Conservation (phyloP, 108 stramenopile genomes). For the Cylindrotheca fusiformis region DNA sequence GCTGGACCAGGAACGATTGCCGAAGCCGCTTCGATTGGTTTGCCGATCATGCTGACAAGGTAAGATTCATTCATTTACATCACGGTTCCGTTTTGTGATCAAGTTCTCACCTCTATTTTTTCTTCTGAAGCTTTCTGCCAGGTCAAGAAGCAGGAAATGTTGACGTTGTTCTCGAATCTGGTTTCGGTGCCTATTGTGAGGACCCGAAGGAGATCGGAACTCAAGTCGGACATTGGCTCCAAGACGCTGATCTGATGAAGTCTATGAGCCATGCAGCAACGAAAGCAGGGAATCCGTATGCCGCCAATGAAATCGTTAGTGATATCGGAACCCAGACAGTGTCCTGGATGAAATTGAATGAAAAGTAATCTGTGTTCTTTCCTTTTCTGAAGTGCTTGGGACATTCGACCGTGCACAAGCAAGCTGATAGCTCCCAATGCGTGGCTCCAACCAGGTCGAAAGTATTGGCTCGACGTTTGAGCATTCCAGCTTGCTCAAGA, state of each 20-base stretch:
- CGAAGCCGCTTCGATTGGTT: constrained; percentile 88
- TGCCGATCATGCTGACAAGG: constrained; percentile 91
- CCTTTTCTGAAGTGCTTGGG: too few species aligned
- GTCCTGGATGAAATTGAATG: constrained; percentile 58
- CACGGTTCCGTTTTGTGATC: not conserved
- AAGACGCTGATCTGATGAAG: constrained; percentile 43
- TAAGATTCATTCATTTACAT: constrained; percentile 23
- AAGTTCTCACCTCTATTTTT: not conserved
- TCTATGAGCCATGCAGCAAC: constrained; percentile 58
- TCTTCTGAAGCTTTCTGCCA: constrained; percentile 54
- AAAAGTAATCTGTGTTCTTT: constrained; percentile 11
- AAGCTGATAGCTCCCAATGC: too few species aligned
- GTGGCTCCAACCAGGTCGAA: too few species aligned
- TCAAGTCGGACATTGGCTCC: constrained; percentile 62
- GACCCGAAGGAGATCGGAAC: constrained; percentile 58
- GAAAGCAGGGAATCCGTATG: constrained; percentile 68
- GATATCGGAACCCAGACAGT: constrained; percentile 71
- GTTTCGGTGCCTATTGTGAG: constrained; percentile 66
- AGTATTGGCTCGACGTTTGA: too few species aligned
- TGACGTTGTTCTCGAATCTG: constrained; percentile 71
- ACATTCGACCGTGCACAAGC: too few species aligned
- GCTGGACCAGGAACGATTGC: constrained; percentile 99
- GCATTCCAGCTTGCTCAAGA: constrained; percentile 8
- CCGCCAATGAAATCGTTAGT: constrained; percentile 73
- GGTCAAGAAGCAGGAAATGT: constrained; percentile 90